Base-by-base conservation (phyloP, 2,329 filamentous ascomycete genomes). In the Cladosporium austrohemisphaericum region DNA sequence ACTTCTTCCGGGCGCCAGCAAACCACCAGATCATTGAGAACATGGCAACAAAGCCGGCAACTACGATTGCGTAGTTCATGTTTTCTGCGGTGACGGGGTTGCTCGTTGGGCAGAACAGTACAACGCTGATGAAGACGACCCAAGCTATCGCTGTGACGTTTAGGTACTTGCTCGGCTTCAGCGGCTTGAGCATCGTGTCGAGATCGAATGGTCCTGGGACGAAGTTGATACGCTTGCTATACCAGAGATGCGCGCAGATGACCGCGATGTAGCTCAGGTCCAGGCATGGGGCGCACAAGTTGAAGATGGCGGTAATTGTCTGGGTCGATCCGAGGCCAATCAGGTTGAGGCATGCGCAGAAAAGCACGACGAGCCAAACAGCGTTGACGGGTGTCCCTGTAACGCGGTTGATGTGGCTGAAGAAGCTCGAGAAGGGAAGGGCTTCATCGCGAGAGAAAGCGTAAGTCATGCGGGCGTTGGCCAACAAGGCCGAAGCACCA, bases 231-330 rank as follows among this genome's bases (percentile, higher is more conserved):
- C 79, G 62, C 65, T 79, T 79, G 23, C 33, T 38, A 33, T 47
- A 47, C 33, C 32, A 47, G 3, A 38, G 44, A 8, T 47, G 44
- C 1, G 44, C 44, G 70, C 75, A 78, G 41, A 60, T 56, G 56
- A 80, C 78, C 22, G 77, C 77, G 52, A 80, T 79, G 66, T 80
- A 80, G 43, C 69, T 74, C 73, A 75, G 76, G 58, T 79, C 75
- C 20, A 79, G 68, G 26, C 76, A 74, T 53, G 79, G 79, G 52
- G 76, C 75, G 57, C 73, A 77, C 35, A 77, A 65, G 60, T 77
- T 78, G 68, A 79, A 79, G 43, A 79, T 73, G 51, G 74, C 76
- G 4, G 67, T 55, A 52, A 79, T 78, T 51, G 75, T 74, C 22
- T 74, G 72, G 60, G 78, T 77, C 22, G 73, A 77, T 36, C 76